Conservation (phyloP, 1,139 yeast genomes). For the Suhomyces choctaworum region DNA sequence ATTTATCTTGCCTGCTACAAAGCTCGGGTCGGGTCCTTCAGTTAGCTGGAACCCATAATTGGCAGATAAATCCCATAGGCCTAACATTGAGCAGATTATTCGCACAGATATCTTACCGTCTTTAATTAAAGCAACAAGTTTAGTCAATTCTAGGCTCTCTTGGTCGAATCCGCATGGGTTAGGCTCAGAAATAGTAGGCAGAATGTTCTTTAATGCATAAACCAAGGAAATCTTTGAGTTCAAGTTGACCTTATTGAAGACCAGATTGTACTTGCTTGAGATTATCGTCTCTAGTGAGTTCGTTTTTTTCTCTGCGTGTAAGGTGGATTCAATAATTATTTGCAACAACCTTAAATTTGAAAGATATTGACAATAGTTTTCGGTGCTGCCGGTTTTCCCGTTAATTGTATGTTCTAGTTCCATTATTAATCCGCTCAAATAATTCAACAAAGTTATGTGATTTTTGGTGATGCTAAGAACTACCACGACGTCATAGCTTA, state of each 20-base stretch:
- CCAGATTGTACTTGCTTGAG: constrained; percentile 9
- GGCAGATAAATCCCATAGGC: constrained; percentile 36
- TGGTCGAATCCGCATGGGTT: not conserved
- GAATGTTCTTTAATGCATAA: constrained; percentile 22
- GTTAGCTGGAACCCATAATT: constrained; percentile 19
- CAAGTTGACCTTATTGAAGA: constrained; percentile 11
- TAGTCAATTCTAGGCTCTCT: constrained; percentile 14
- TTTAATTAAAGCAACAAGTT: constrained; percentile 19
- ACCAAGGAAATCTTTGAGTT: constrained; percentile 17
- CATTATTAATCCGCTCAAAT: constrained; percentile 24
- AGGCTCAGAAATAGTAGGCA: constrained; percentile 16
- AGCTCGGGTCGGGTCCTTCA: constrained; percentile 1
- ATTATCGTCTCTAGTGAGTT: constrained; percentile 3
- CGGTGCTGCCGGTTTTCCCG: not conserved
- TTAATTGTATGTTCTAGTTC: constrained; percentile 14
- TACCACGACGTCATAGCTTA: constrained; percentile 37
- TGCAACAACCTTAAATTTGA: constrained; percentile 25
- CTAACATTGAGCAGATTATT: constrained; percentile 33
- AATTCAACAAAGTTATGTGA: constrained; percentile 30
- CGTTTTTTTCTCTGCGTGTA: constrained; percentile 1
- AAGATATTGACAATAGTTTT: constrained; percentile 14
- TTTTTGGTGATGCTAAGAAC: constrained; percentile 34
- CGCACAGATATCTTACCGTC: constrained; percentile 28
- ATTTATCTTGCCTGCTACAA: not conserved
- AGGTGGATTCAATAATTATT: constrained; percentile 19